phyloP scores from a whole-genome alignment of 2,329 filamentous ascomycete genomes.

The Xylariaceae sp. region DNA sequence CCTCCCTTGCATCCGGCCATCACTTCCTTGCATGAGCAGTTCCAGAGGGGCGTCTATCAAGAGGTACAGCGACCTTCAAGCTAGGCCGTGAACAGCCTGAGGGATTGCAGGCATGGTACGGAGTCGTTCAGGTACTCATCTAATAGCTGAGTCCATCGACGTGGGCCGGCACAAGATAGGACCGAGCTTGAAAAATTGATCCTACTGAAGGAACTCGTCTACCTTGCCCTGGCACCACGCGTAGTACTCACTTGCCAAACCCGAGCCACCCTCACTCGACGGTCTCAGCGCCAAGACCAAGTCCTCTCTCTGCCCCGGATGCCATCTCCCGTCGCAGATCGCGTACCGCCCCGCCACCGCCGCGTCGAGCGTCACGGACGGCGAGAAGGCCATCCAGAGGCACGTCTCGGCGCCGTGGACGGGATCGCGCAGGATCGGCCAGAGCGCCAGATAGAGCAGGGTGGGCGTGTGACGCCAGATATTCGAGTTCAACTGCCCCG shows the following conservation, averaged over 20 bases:
- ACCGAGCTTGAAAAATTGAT: no score
- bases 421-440: constrained; percentile 6
- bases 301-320: constrained; percentile 15
- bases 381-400: constrained; percentile 17
- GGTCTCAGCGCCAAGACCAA: constrained; percentile 10
- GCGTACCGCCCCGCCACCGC: constrained; percentile 13
- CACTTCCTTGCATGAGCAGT: constrained; percentile 15
- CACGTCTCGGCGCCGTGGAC: constrained; percentile 14
- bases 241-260: constrained; percentile 11
- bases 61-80: no score
- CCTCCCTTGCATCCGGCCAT: constrained; percentile 15
- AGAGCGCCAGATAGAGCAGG: constrained; percentile 4
- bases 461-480: constrained; percentile 9
- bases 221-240: constrained; percentile 16
- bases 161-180: no score
- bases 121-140: no score
- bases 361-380: constrained; percentile 11
- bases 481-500: constrained; percentile 11
- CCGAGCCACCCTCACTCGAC: constrained; percentile 10
- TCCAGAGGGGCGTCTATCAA: constrained; percentile 12
- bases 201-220: no score
- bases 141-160: no score
- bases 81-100: no score
- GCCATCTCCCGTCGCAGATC: constrained; percentile 17
- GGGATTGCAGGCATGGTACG: no score